Base-by-base conservation (phyloP, 31 red algal genomes). In the Asparagopsis taxiformis region DNA sequence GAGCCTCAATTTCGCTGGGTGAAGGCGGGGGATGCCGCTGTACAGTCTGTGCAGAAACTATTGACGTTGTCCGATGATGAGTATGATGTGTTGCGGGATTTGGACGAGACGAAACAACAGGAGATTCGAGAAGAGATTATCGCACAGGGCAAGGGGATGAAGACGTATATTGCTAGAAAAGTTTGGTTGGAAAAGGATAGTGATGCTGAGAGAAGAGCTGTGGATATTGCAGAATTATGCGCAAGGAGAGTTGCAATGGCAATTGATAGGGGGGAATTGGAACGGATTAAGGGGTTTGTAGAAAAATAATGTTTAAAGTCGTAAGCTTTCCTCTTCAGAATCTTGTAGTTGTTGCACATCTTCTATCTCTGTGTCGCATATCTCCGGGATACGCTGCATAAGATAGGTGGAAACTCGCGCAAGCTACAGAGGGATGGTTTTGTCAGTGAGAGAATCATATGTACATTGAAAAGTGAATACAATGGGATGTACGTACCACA, bases 1-100 rank as follows among this genome's bases (percentile, higher is more conserved):
- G 94, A 97, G 31, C n/a, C 19, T 48, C 22, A 44, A n/a, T 97
- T 92, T 52, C 62, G 60, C 15, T 97, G 94, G 94, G 24, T 91
- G 1, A 69, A 68, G 23, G 46, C 51, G 20, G 80, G 60, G 32
- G 56, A 22, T 2, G 30, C 25, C 33, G 50, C 73, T 16, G 79
- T 62, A 7, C 70, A 68, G 29, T 33, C 38, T 13, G 25, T 84
- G 17, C 15, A 19, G 57, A 35, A 17, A 3, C 32, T 84, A 31
- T 4, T 65, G 13, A n/a, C 7, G 3, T 31, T 74, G 44, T 17
- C 20, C 29, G 79, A 84, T 38, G 20, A n/a, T 1, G 79, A 84
- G 33, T 72, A 74, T 55, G 36, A 62, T 11, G 53, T 51, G 43
- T 73, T 49, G 24, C 37, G 48, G 6, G 33, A 30, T 5, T 28